Conservation (phyloP, 208 protist genomes). For the Crithidia thermophila region DNA sequence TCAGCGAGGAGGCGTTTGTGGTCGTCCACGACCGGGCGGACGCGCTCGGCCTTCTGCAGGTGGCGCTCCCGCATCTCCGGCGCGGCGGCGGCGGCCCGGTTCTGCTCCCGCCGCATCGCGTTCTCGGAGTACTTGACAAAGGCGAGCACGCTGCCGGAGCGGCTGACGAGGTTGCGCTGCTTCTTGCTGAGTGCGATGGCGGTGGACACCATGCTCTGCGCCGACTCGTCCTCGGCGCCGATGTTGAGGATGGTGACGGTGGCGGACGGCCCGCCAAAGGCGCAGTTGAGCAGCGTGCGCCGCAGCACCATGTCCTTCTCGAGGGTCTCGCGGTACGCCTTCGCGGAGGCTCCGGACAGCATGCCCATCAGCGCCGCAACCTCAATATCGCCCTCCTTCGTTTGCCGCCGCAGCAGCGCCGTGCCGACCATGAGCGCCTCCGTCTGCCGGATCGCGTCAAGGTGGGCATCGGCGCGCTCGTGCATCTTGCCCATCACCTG, state of each 20-base stretch:
- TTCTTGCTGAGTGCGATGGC: conserved; percentile 36
- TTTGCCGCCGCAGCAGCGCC: conserved; percentile 32
- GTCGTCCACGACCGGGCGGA: conserved; percentile 37
- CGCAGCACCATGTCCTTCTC: conserved; percentile 28
- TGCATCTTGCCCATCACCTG: conserved; percentile 33
- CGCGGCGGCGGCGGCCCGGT: conserved; percentile 9
- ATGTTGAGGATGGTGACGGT: conserved; percentile 42
- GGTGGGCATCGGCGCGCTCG: conserved; percentile 12
- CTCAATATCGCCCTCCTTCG: conserved; percentile 36
- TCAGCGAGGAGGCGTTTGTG: conserved; percentile 38
- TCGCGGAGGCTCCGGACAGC: conserved; percentile 29
- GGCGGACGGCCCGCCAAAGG: conserved; percentile 43
- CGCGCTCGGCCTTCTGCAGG: conserved; percentile 35
- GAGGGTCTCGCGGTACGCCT: conserved; percentile 36
- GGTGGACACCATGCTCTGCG: conserved; percentile 33
- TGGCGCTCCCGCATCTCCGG: conserved; percentile 23
- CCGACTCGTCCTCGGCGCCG: conserved; percentile 30
- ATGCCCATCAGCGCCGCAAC: conserved; percentile 40
- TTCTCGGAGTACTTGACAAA: conserved; percentile 43
- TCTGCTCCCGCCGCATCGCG: conserved; percentile 33
- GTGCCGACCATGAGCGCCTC: conserved; percentile 38
- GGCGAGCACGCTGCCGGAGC: conserved; percentile 36
- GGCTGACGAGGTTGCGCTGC: conserved; percentile 40
- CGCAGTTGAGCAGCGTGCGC: conserved; percentile 29
- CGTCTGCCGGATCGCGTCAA: conserved; percentile 19